Percentiles rank a stretch among this genome's conserved stretches.
These are phyloP conservation scores for Rhododendron mucronatum DNA, from an alignment of 148 eudicot species.

Conservation along the genomic window DNA sequence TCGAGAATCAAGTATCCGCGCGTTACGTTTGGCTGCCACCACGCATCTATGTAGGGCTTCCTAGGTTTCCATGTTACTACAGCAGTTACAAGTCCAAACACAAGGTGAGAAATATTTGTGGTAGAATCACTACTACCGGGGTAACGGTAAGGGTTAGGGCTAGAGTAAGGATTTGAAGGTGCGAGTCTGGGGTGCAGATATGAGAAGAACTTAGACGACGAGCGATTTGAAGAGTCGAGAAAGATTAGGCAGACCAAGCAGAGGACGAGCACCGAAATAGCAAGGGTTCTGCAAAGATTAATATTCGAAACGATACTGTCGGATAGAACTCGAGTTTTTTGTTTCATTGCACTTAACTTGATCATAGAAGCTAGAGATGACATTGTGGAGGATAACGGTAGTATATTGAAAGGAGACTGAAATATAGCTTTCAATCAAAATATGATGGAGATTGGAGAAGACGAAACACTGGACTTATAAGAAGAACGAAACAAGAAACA, in stretches of 20 bases:
- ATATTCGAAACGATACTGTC: neutral
- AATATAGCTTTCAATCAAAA: neutral
- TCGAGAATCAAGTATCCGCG: conserved; percentile 46
- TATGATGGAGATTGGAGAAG: neutral
- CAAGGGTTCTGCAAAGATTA: neutral
- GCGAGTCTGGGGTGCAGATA: neutral
- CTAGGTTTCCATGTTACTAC: conserved; percentile 28
- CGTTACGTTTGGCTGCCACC: conserved; percentile 70
- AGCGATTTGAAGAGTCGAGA: neutral
- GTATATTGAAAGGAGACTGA: neutral
- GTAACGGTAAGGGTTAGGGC: neutral
- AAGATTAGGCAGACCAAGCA: neutral
- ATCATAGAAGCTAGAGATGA: neutral
- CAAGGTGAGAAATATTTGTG: conserved; percentile 48
- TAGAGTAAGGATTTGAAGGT: neutral
- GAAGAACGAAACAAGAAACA: neutral
- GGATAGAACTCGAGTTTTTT: neutral
- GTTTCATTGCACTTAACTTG: neutral
- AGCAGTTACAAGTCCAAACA: conserved; percentile 52
- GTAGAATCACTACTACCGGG: neutral
- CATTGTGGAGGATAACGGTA: neutral
- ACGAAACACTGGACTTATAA: neutral
- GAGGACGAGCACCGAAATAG: neutral
- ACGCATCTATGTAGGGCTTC: conserved; percentile 41
- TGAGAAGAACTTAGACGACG: neutral